phyloP scores from a whole-genome alignment of 805 yeast species.

The Ogataea pini region DNA sequence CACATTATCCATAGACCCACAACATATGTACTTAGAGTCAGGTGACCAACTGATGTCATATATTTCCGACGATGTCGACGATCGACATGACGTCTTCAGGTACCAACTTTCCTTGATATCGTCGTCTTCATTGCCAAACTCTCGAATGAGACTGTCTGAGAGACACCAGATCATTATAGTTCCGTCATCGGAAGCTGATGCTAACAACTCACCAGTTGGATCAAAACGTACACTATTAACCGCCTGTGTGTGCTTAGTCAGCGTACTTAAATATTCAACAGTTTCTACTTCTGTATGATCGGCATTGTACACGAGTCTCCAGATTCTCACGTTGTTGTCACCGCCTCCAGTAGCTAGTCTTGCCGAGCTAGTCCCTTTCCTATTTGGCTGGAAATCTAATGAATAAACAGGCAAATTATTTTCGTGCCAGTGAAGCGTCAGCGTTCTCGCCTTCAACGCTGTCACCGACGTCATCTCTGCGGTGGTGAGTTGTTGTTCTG shows the following conservation, averaged over 20 bases:
- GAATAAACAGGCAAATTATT: conserved; percentile 74
- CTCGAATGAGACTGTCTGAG: conserved; percentile 53
- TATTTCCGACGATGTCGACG: conserved; percentile 61
- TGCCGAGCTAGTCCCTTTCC: conserved; percentile 26
- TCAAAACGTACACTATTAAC: conserved; percentile 88
- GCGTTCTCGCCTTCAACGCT: conserved; percentile 41
- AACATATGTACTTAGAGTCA: conserved; percentile 67
- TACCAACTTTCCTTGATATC: conserved; percentile 76
- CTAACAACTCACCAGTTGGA: conserved; percentile 67
- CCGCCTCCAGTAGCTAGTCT: conserved; percentile 92
- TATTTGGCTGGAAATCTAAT: conserved; percentile 58
- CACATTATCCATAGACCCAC: conserved; percentile 90
- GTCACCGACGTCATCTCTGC: not conserved
- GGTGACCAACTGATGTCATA: conserved; percentile 96
- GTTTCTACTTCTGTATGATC: conserved; percentile 31
- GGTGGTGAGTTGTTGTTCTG: not conserved
- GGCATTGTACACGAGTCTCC: conserved; percentile 32
- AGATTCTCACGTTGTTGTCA: conserved; percentile 77
- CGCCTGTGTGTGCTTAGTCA: conserved; percentile 89
- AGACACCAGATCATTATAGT: conserved; percentile 77
- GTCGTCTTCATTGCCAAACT: conserved; percentile 60
- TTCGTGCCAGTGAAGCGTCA: conserved; percentile 73
- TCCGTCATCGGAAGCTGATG: conserved; percentile 96
- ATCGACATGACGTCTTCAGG: conserved; percentile 56
- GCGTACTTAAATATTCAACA: conserved; percentile 76